phyloP scores from a whole-genome alignment of 257 asterid genomes.

The Solanum corneliomulleri region DNA sequence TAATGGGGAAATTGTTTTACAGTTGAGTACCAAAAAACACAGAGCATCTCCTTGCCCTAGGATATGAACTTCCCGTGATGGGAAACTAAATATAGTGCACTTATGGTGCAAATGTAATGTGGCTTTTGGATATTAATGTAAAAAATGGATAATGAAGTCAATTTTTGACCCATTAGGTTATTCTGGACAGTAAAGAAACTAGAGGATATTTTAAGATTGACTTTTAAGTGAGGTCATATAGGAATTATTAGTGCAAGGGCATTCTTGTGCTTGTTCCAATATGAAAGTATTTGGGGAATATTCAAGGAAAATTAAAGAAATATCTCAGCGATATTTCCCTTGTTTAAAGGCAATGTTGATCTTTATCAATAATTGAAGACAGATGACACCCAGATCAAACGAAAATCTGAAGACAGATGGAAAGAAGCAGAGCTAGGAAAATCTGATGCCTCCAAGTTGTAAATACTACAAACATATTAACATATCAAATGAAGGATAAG shows the following conservation, averaged over 20 bases:
- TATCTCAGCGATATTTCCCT: not conserved
- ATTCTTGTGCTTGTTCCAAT: not conserved
- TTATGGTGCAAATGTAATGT: not conserved
- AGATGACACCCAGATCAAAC: not conserved
- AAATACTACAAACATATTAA: not conserved
- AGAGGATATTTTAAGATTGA: not conserved
- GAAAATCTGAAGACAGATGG: not conserved
- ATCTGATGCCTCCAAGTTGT: not conserved
- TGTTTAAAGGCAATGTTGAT: not conserved
- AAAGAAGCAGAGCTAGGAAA: not conserved
- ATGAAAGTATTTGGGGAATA: not conserved
- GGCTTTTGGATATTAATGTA: not conserved
- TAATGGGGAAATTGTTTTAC: not conserved
- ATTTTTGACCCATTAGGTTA: not conserved
- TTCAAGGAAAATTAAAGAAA: not conserved
- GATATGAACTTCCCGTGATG: not conserved
- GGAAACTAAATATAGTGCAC: not conserved
- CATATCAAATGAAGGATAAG: not conserved
- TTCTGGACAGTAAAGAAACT: not conserved
- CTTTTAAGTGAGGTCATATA: not conserved
- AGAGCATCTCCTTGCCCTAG: not conserved
- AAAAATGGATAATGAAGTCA: not conserved
- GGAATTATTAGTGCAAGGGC: not conserved
- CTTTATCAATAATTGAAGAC: not conserved
- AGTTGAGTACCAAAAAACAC: not conserved